A percentile compares a stretch with the other conserved stretches of the same genome.
phyloP scores from a whole-genome alignment of 2,329 filamentous ascomycete species.

The Monilinia fructigena region DNA sequence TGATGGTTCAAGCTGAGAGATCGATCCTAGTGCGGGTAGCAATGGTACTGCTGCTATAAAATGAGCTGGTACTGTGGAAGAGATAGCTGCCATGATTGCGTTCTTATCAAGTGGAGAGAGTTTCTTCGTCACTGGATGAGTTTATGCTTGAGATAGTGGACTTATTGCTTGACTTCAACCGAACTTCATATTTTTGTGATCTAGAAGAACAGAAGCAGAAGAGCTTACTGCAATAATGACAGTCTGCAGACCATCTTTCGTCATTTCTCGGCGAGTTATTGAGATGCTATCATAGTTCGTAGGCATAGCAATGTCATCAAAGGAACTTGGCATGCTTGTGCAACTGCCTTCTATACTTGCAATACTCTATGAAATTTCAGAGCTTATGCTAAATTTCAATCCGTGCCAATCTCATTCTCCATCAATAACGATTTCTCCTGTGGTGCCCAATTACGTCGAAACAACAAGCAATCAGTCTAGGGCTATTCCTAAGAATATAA shows the following conservation, averaged over 20 bases:
- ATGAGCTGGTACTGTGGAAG: slow-evolving; percentile 49
- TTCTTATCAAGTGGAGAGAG: slow-evolving; percentile 46
- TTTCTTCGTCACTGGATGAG: slow-evolving; percentile 35
- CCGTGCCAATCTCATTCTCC: neutral
- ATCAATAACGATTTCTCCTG: no score
- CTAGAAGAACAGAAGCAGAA: no score
- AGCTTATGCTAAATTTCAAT: neutral
- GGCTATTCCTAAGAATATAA: no score
- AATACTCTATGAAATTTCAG: no score
- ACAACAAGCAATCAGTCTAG: no score
- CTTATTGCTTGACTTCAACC: slow-evolving; percentile 30
- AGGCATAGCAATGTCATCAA: neutral
- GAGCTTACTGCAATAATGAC: neutral
- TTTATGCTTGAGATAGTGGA: slow-evolving; percentile 37
- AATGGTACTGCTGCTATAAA: slow-evolving; percentile 43
- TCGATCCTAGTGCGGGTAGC: slow-evolving; percentile 27
- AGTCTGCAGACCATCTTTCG: neutral
- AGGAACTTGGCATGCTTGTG: no score
- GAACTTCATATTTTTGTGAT: no score
- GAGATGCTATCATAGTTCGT: neutral
- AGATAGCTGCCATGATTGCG: slow-evolving; percentile 45
- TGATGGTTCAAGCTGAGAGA: slow-evolving; percentile 44
- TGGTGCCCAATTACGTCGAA: no score
- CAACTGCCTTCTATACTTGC: no score
- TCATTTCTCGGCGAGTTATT: neutral